Evolutionary conservation across 805 yeast species (phyloP).

Genomic region (Metschnikowia orientalis): DNA sequence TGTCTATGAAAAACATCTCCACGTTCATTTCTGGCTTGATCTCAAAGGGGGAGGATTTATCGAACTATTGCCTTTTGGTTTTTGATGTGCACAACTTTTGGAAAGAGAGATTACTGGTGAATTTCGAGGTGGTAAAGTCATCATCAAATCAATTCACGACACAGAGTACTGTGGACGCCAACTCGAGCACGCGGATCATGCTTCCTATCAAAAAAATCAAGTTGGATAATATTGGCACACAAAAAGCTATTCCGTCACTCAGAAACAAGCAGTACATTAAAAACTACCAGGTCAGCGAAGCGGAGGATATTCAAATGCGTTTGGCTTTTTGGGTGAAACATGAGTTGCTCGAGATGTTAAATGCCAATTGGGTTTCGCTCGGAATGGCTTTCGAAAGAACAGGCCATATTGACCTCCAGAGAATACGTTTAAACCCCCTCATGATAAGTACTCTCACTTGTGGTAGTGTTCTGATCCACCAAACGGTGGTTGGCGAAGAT

Average conservation of each 20-base stretch:
- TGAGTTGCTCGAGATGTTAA: slow-evolving; percentile 51
- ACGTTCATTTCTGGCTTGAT: slow-evolving; percentile 20
- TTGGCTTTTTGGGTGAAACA: slow-evolving; percentile 81
- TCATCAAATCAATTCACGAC: slow-evolving; percentile 13
- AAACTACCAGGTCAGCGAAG: slow-evolving; percentile 48
- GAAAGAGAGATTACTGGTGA: slow-evolving; percentile 46
- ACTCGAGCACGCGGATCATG: slow-evolving; percentile 48
- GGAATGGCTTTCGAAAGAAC: slow-evolving; percentile 24
- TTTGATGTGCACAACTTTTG: slow-evolving; percentile 81
- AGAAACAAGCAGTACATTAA: slow-evolving; percentile 66
- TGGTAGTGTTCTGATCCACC: slow-evolving; percentile 43
- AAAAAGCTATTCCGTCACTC: slow-evolving; percentile 62
- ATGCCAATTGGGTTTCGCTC: slow-evolving; percentile 60
- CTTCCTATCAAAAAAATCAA: slow-evolving; percentile 63
- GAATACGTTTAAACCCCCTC: slow-evolving; percentile 54
- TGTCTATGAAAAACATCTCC: slow-evolving; percentile 28
- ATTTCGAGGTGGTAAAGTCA: slow-evolving; percentile 31
- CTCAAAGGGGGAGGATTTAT: slow-evolving; percentile 25
- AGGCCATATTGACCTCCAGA: slow-evolving; percentile 66
- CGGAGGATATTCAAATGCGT: slow-evolving; percentile 53
- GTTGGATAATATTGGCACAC: slow-evolving; percentile 38
- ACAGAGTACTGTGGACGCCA: slow-evolving; percentile 26
- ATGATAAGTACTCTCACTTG: slow-evolving; percentile 56
- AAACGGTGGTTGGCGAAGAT: slow-evolving; percentile 18
- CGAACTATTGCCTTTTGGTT: slow-evolving; percentile 59